These are phyloP conservation scores for Euphrasia arctica DNA, from an alignment of 305 asterid species.

Conservation along the genomic window DNA sequence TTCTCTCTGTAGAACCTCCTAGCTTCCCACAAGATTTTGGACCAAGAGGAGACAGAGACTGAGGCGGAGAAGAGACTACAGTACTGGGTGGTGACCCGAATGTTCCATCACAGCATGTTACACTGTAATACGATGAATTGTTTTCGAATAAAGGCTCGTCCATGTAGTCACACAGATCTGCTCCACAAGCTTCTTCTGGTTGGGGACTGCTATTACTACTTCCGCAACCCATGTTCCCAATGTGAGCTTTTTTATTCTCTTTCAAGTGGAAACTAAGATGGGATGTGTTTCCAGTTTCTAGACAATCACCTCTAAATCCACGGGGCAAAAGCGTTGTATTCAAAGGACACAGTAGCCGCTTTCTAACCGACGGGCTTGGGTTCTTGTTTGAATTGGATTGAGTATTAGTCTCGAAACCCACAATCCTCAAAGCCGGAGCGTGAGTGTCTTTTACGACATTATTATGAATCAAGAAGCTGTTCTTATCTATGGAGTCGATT, in stretches of 20 bases:
- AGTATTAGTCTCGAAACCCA: conserved; percentile 68
- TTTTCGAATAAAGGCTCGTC: conserved; percentile 54
- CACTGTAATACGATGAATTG: conserved; percentile 36
- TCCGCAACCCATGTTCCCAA: conserved; percentile 37
- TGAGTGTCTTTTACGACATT: conserved; percentile 40
- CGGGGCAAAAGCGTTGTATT: conserved; percentile 44
- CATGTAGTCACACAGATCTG: conserved; percentile 35
- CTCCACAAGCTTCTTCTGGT: conserved; percentile 35
- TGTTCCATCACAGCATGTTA: conserved; percentile 27
- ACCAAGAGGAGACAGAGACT: conserved; percentile 81
- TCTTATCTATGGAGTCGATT: conserved; percentile 46
- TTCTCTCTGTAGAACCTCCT: conserved; percentile 36
- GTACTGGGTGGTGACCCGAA: conserved; percentile 23
- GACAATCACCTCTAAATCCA: conserved; percentile 45
- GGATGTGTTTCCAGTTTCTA: conserved; percentile 42
- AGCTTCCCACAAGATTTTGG: conserved; percentile 53
- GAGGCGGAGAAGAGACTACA: conserved; percentile 42
- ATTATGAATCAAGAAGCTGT: conserved; percentile 35
- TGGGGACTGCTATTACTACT: conserved; percentile 33
- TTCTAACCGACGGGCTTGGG: conserved; percentile 50
- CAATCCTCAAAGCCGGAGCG: conserved; percentile 67
- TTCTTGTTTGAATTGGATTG: conserved; percentile 37
- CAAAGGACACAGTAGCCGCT: conserved; percentile 65
- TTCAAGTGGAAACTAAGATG: conserved; percentile 30
- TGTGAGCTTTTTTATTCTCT: conserved; percentile 65